Base-by-base conservation (phyloP, 2,329 filamentous ascomycete genomes). In the Xylaria sp. region DNA sequence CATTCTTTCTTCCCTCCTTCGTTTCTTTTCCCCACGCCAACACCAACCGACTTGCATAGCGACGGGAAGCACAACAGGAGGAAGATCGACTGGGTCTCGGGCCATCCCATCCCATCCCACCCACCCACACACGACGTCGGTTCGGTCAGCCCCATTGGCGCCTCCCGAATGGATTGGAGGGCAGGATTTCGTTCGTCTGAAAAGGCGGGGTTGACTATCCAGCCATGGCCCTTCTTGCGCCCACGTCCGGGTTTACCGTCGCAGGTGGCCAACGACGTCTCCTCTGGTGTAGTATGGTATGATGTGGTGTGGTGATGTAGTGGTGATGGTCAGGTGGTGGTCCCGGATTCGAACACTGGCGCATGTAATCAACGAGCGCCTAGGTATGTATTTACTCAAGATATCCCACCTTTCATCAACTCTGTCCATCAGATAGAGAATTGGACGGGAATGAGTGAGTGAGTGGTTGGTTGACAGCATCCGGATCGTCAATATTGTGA, bases 121-220 rank as follows among this genome's bases (percentile, higher is more conserved):
- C 28, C 28, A 28, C 28, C 28, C 28, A 28, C 28, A 4, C 28
- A 6, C 28, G 25, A 15, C 37, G 18, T 63, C 55, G 41, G 68
- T 37, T 63, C 55, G 41, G 68, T 64, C 56, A 62, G 41, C 6
- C 5, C 9, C 12, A 39, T 51, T 52, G 32, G 39, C 10, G 50
- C 37, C 12, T 44, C 37, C 67, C 41, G 48, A 69, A 39, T 70
- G 60, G 68, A 67, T 25, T 46, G 48, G 23, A n/a, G 23, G 13
- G n/a, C n/a, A n/a, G n/a, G 46, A 37, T 37, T 34, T 41, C 32
- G 59, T 41, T 41, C 32, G 59, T 41, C 50, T 59, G 48, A 48
- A 4, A 28, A 28, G 28, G 48, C 61, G 39, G 54, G 65, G 58
- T 13, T 50, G 23, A 23, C 10, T 37, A 2, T 44, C 58, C 51